phyloP scores from a whole-genome alignment of 148 eudicot species.

The Rhododendron ferrugineum region DNA sequence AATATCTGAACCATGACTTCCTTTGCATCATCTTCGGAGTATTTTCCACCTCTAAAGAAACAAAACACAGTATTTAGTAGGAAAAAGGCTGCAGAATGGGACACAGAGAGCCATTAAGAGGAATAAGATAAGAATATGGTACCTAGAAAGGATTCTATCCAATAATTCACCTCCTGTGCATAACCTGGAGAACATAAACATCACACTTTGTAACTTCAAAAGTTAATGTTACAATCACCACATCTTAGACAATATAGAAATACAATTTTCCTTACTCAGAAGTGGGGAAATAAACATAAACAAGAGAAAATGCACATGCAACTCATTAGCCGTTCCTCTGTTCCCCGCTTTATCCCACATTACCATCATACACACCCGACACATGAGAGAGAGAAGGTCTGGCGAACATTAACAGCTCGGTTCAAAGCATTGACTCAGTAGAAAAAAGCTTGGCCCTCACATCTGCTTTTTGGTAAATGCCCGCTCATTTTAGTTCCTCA shows the following conservation, averaged over 20 bases:
- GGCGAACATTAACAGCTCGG: not conserved
- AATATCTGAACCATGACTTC: slow-evolving; percentile 83
- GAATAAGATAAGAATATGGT: slow-evolving; percentile 5
- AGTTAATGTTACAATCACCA: no score
- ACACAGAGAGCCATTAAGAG: not conserved
- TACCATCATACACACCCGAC: not conserved
- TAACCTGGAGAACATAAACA: slow-evolving; percentile 46
- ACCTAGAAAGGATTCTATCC: slow-evolving; percentile 85
- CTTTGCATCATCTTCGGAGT: slow-evolving; percentile 91
- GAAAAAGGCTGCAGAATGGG: not conserved
- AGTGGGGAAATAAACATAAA: not conserved
- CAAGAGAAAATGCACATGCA: not conserved
- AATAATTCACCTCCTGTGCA: slow-evolving; percentile 92
- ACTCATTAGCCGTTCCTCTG: not conserved
- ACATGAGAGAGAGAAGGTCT: not conserved
- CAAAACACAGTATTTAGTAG: not conserved
- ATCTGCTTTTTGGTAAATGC: not conserved
- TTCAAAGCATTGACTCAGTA: slow-evolving; percentile 2
- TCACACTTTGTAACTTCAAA: not conserved
- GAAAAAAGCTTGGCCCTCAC: not conserved
- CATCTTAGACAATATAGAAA: not conserved
- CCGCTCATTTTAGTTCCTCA: not conserved
- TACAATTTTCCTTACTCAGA: not conserved
- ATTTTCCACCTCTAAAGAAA: slow-evolving; percentile 80
- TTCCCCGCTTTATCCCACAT: not conserved